Conservation (phyloP, 352 stramenopile genomes). For the Phytophthora palmivora region DNA sequence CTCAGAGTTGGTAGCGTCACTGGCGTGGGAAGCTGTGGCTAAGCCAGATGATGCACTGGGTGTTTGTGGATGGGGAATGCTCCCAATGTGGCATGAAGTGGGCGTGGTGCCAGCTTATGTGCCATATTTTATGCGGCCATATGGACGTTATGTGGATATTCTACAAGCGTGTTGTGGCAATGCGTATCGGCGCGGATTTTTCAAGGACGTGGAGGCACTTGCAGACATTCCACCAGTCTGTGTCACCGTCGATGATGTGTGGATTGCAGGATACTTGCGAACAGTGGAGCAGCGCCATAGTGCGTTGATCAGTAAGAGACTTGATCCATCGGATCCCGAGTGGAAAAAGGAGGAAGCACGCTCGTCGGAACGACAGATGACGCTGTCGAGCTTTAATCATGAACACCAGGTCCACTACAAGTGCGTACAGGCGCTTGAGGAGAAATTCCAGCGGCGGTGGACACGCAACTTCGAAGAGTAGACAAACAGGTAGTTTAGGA, state of each 20-base stretch:
- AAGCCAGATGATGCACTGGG: slow-evolving; percentile 69
- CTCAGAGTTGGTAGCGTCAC: slow-evolving; percentile 58
- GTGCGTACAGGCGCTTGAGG: slow-evolving; percentile 79
- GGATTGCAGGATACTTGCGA: slow-evolving; percentile 82
- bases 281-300: slow-evolving; percentile 64
- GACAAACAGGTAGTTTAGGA: slow-evolving; percentile 12
- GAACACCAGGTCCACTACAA: slow-evolving; percentile 86
- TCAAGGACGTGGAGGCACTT: slow-evolving; percentile 70
- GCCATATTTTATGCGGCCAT: slow-evolving; percentile 82
- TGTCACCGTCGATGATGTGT: slow-evolving; percentile 85
- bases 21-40: slow-evolving; percentile 71
- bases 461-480: slow-evolving; percentile 72
- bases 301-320: slow-evolving; percentile 79
- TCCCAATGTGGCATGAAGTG: slow-evolving; percentile 78
- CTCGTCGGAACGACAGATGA: slow-evolving; percentile 60
- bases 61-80: slow-evolving; percentile 83
- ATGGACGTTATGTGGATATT: slow-evolving; percentile 79
- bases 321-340: slow-evolving; percentile 68
- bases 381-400: slow-evolving; percentile 84
- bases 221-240: slow-evolving; percentile 72
- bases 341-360: slow-evolving; percentile 73
- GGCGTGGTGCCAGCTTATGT: slow-evolving; percentile 83
- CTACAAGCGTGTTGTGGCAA: slow-evolving; percentile 75
- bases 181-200: slow-evolving; percentile 81
- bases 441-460: slow-evolving; percentile 65